These are phyloP conservation scores for Hymenoscyphus salicellus DNA, from an alignment of 2,329 filamentous ascomycete species.

Conservation along the genomic window DNA sequence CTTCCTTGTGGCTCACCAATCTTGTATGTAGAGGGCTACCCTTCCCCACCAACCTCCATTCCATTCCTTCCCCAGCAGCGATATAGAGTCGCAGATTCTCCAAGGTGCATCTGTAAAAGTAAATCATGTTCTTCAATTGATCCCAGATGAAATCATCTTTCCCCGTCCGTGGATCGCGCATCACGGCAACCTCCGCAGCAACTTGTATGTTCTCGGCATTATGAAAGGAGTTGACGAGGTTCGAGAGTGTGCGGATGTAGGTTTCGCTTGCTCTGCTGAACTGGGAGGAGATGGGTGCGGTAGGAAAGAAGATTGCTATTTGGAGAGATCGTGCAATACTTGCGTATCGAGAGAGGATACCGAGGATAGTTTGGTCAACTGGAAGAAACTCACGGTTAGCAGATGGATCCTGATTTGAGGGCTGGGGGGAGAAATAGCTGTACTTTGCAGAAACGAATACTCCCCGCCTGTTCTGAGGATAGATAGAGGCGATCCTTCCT, in stretches of 20 bases:
- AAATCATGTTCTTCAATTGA: neutral
- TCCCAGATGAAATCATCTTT: neutral
- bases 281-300: neutral
- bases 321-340: neutral
- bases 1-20: neutral
- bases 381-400: neutral
- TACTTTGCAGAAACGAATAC: neutral
- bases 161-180: neutral
- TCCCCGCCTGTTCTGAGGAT: neutral
- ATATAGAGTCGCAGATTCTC: neutral
- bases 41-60: neutral
- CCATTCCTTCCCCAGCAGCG: neutral
- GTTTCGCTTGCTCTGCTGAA: neutral
- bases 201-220: neutral
- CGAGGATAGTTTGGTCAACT: neutral
- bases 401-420: neutral
- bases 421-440: neutral
- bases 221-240: neutral
- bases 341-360: neutral
- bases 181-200: neutral
- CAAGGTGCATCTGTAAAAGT: neutral
- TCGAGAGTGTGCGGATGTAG: neutral
- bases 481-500: neutral
- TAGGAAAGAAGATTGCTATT: neutral
- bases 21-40: neutral